Percentiles rank a stretch among this genome's conserved stretches.
phyloP scores from a whole-genome alignment of 2,329 filamentous ascomycete genomes.

The Aspergillus novofumigatus region DNA sequence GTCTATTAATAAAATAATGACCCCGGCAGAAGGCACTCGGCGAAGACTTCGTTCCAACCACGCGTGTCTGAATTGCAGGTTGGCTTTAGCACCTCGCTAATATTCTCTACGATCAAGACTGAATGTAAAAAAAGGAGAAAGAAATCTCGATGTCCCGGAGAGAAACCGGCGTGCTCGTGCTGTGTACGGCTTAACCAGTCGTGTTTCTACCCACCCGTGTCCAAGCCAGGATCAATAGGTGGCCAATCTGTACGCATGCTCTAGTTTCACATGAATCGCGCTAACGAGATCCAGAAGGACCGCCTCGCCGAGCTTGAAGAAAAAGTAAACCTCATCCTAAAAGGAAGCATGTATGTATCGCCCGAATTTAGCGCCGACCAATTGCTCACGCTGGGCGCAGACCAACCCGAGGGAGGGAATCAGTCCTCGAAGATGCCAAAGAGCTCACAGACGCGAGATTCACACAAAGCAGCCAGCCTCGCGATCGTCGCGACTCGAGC shows the following conservation, averaged over 20 bases:
- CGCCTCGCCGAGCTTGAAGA: constrained; percentile 50
- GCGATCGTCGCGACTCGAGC: constrained; percentile 14
- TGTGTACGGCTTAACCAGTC: constrained; percentile 48
- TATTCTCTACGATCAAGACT: background rate
- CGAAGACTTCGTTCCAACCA: constrained; percentile 32
- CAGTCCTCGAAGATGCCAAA: background rate
- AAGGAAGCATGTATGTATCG: constrained; percentile 21
- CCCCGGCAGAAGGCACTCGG: constrained; percentile 26
- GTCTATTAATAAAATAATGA: constrained; percentile 10
- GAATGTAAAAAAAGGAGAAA: constrained; percentile 36
- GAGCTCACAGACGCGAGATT: constrained; percentile 15
- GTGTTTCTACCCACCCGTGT: constrained; percentile 43
- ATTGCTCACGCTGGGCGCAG: background rate
- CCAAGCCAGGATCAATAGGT: constrained; percentile 32
- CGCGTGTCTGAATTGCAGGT: constrained; percentile 47
- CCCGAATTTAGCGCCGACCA: too few species aligned
- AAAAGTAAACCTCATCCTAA: constrained; percentile 50
- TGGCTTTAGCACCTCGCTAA: constrained; percentile 14
- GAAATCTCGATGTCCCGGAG: constrained; percentile 51
- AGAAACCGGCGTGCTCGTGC: constrained; percentile 50
- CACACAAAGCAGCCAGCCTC: constrained; percentile 13
- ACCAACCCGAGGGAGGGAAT: background rate
- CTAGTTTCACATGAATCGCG: background rate
- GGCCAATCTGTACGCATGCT: constrained; percentile 42
- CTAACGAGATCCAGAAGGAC: constrained; percentile 40